Conservation (phyloP, 345 rosid species). For the Triadica sebifera region DNA sequence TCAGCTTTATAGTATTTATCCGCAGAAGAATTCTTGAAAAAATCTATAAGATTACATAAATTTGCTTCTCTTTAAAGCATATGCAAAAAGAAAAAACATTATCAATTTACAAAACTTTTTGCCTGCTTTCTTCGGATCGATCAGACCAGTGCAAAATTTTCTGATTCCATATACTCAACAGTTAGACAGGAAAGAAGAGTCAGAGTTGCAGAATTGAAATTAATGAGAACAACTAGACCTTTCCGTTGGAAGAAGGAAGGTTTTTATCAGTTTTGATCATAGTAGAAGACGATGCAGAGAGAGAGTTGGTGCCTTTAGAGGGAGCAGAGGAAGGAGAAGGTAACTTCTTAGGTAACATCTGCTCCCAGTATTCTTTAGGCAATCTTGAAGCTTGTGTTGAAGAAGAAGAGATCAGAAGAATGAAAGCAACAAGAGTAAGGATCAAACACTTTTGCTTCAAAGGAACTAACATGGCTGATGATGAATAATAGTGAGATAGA, state of each 20-base stretch:
- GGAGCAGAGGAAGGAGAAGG: slow-evolving; percentile 78
- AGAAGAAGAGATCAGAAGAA: slow-evolving; percentile 21
- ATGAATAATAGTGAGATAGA: not conserved
- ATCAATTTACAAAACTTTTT: slow-evolving; percentile 21
- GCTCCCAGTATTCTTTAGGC: slow-evolving; percentile 61
- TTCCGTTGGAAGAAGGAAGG: slow-evolving; percentile 51
- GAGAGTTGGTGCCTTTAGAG: slow-evolving; percentile 79
- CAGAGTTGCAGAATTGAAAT: slow-evolving; percentile 11
- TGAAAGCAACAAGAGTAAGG: slow-evolving; percentile 40
- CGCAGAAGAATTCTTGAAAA: not conserved
- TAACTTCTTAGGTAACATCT: slow-evolving; percentile 88
- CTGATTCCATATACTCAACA: slow-evolving; percentile 7
- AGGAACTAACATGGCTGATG: slow-evolving; percentile 36
- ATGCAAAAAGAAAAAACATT: not conserved
- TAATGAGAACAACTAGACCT: slow-evolving; percentile 43
- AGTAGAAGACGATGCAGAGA: slow-evolving; percentile 45
- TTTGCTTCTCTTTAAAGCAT: slow-evolving; percentile 23
- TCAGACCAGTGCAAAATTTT: slow-evolving; percentile 8
- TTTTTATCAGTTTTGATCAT: slow-evolving; percentile 29
- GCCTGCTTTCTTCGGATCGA: slow-evolving; percentile 9
- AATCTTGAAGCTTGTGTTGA: slow-evolving; percentile 58
- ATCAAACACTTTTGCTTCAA: slow-evolving; percentile 41
- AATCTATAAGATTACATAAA: not conserved
- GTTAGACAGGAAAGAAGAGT: slow-evolving; percentile 17
- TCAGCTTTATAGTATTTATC: not conserved